phyloP scores from a whole-genome alignment of 768 basidiomycete genomes.

The Calocybe indica region DNA sequence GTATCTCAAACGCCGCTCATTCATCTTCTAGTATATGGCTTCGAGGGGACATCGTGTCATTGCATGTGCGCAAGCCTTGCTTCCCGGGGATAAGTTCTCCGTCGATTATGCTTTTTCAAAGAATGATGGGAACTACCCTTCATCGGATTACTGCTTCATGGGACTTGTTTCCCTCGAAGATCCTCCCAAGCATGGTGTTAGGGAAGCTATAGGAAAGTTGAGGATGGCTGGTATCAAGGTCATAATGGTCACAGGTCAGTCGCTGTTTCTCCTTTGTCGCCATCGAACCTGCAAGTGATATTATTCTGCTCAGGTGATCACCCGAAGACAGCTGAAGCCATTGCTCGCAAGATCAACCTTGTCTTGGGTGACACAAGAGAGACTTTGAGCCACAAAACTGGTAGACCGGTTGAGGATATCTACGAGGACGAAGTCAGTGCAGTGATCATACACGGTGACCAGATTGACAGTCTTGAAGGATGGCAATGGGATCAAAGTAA shows the following conservation, averaged over 20 bases:
- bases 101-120: conserved; percentile 45
- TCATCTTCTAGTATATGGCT: conserved; percentile 55
- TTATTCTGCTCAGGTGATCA: conserved; percentile 42
- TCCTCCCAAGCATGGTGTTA: conserved; percentile 66
- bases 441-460: conserved; percentile 63
- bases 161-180: conserved; percentile 65
- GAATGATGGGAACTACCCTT: conserved; percentile 48
- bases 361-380: conserved; percentile 63
- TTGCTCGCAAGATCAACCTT: conserved; percentile 67
- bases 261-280: neutral
- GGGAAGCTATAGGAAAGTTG: conserved; percentile 66
- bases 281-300: neutral
- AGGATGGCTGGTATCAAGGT: conserved; percentile 70
- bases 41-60: conserved; percentile 73
- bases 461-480: conserved; percentile 58
- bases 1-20: conserved; percentile 1
- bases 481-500: conserved; percentile 74
- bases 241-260: conserved; percentile 67
- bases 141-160: conserved; percentile 53
- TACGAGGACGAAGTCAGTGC: conserved; percentile 67
- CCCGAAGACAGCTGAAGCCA: conserved; percentile 70
- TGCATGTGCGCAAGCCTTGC: conserved; percentile 59
- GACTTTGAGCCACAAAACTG: conserved; percentile 51
- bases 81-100: conserved; percentile 44
- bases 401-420: conserved; percentile 46